These are phyloP conservation scores for Talaromyces sp. DNA, from an alignment of 2,329 filamentous ascomycete genomes.

Conservation along the genomic window DNA sequence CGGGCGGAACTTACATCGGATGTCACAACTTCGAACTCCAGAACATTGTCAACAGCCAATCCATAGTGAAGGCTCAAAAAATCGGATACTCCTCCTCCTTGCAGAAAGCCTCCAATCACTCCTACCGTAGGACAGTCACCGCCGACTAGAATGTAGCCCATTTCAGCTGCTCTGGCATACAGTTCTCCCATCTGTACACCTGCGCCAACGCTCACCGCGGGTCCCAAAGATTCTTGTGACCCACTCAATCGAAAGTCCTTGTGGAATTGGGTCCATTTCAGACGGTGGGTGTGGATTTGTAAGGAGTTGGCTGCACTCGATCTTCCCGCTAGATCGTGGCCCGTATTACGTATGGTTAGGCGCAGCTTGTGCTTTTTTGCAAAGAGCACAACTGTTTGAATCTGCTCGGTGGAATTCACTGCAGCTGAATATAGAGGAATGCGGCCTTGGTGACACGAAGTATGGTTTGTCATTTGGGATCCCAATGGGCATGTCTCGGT, in stretches of 20 bases:
- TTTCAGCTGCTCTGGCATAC: neutral
- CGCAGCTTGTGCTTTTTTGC: constrained; percentile 28
- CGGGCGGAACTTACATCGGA: constrained; percentile 18
- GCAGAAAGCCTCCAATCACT: constrained; percentile 51
- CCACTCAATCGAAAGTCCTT: neutral
- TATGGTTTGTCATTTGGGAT: constrained; percentile 8
- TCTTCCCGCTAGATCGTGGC: constrained; percentile 40
- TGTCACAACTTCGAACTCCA: constrained; percentile 37
- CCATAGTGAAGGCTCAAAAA: constrained; percentile 34
- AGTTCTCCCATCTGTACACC: neutral
- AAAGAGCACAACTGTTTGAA: constrained; percentile 35
- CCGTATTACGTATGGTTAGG: constrained; percentile 47
- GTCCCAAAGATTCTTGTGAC: neutral
- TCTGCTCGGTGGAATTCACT: constrained; percentile 24
- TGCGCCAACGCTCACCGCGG: neutral
- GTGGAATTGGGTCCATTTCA: constrained; percentile 16
- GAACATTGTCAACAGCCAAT: constrained; percentile 38
- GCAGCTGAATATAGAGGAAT: constrained; percentile 33
- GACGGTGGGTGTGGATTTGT: constrained; percentile 29
- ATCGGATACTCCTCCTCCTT: constrained; percentile 52
- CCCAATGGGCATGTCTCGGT: constrained; percentile 34
- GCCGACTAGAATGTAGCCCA: constrained; percentile 40
- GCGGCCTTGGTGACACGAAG: constrained; percentile 28
- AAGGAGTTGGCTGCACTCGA: constrained; percentile 27
- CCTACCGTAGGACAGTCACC: constrained; percentile 42